Conservation (phyloP, 192 early-diverging fungal species). For the Backusella luteola region DNA sequence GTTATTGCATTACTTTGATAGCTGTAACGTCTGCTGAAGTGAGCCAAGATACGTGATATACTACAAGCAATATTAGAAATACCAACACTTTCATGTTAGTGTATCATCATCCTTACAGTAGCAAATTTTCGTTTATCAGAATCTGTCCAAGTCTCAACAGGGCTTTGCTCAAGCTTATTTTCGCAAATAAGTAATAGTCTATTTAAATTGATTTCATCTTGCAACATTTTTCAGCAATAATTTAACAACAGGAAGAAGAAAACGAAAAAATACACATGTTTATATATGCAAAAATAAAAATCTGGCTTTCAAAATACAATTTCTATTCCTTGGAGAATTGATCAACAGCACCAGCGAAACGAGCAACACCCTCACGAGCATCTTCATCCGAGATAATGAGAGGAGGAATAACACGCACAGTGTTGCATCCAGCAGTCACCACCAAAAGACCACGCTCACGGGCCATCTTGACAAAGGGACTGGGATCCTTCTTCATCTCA, state of each 20-base stretch:
- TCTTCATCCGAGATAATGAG: constrained; percentile 79
- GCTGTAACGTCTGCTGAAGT: background rate
- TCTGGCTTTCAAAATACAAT: background rate
- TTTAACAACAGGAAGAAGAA: background rate
- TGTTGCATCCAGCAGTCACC: constrained; percentile 84
- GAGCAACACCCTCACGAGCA: constrained; percentile 68
- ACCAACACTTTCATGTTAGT: background rate
- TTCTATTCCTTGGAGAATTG: constrained; percentile 14
- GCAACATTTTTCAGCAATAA: background rate
- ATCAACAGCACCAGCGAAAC: constrained; percentile 66
- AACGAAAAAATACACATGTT: background rate
- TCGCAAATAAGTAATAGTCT: constrained; percentile 23
- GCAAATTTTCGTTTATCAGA: constrained; percentile 31
- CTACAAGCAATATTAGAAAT: constrained; percentile 2
- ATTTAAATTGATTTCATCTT: constrained; percentile 29
- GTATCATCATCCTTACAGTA: constrained; percentile 5
- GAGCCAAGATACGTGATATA: constrained; percentile 23
- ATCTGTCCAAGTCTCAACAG: constrained; percentile 16
- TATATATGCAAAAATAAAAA: background rate
- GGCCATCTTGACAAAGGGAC: constrained; percentile 67
- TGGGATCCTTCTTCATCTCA: constrained; percentile 70
- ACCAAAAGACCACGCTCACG: constrained; percentile 86
- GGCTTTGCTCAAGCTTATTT: constrained; percentile 13
- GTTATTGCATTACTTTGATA: background rate
- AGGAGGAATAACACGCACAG: constrained; percentile 90